phyloP scores from a whole-genome alignment of 129 eudicot genomes.

The Helichrysum umbraculigerum region DNA sequence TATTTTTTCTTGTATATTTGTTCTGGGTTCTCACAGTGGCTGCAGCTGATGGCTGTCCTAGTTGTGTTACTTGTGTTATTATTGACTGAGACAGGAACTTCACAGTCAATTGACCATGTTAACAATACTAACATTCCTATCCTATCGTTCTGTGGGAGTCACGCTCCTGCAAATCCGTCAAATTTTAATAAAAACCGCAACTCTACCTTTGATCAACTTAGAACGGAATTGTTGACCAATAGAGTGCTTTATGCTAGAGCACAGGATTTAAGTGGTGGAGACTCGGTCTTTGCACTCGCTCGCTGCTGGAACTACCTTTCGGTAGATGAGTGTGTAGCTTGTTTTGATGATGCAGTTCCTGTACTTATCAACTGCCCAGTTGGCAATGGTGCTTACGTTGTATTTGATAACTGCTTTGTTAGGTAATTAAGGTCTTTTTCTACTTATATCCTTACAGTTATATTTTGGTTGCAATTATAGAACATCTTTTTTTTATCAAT shows the following conservation, averaged over 20 bases:
- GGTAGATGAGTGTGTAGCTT: slow-evolving; percentile 45
- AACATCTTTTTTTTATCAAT: neutral
- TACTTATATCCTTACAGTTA: neutral
- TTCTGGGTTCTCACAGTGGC: neutral
- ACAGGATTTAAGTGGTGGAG: slow-evolving; percentile 47
- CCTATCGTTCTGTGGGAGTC: slow-evolving; percentile 13
- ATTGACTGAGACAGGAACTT: slow-evolving; percentile 7
- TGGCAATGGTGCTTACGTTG: slow-evolving; percentile 61
- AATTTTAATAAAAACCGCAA: slow-evolving; percentile 47
- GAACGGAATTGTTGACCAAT: slow-evolving; percentile 32
- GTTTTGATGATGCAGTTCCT: slow-evolving; percentile 56
- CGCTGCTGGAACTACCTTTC: slow-evolving; percentile 70
- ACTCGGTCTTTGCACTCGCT: slow-evolving; percentile 49
- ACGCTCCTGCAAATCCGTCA: neutral
- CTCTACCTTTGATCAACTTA: slow-evolving; percentile 46
- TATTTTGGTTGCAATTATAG: neutral
- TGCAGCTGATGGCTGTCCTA: slow-evolving; percentile 17
- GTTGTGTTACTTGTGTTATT: slow-evolving; percentile 27
- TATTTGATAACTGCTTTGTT: slow-evolving; percentile 59
- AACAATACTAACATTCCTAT: slow-evolving; percentile 9
- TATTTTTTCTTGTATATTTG: neutral
- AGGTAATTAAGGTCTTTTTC: slow-evolving; percentile 34
- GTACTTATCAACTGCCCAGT: slow-evolving; percentile 46
- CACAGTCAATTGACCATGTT: slow-evolving; percentile 19
- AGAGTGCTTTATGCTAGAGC: slow-evolving; percentile 42